These are phyloP conservation scores for Saccharomyces eubayanus DNA, from an alignment of 805 yeast genomes.

Conservation along the genomic window DNA sequence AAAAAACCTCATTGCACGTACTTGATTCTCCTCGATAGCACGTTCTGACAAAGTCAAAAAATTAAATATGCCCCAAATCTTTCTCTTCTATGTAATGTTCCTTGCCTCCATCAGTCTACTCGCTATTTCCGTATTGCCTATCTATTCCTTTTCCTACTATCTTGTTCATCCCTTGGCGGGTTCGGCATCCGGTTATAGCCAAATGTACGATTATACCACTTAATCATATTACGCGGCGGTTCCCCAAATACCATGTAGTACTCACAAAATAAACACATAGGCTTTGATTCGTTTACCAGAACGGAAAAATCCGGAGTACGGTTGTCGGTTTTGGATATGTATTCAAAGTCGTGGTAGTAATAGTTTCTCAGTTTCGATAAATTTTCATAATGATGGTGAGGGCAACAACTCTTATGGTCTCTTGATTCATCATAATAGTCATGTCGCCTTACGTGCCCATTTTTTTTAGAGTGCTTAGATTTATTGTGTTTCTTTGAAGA, in stretches of 20 bases:
- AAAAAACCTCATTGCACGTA: background rate
- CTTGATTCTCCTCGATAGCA: background rate
- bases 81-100: background rate
- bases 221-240: conserved; percentile 43
- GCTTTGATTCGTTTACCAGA: conserved; percentile 15
- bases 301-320: conserved; percentile 21
- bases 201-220: conserved; percentile 36
- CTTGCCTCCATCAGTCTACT: background rate
- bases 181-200: conserved; percentile 21
- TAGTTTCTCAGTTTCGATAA: conserved; percentile 4
- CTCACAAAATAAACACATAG: conserved; percentile 43
- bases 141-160: conserved; percentile 1
- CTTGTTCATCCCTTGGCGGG: conserved; percentile 7
- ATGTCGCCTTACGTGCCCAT: background rate
- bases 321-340: conserved; percentile 2
- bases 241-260: conserved; percentile 44
- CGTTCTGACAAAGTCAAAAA: background rate
- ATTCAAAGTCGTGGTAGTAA: conserved; percentile 16
- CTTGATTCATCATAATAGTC: background rate
- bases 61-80: background rate
- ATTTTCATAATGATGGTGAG: conserved; percentile 7
- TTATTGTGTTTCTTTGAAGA: background rate
- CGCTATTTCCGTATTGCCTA: background rate
- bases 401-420: conserved; percentile 4
- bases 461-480: background rate